These are phyloP conservation scores for Trichosporon inkin DNA, from an alignment of 1,284 basidiomycete species.

Conservation along the genomic window DNA sequence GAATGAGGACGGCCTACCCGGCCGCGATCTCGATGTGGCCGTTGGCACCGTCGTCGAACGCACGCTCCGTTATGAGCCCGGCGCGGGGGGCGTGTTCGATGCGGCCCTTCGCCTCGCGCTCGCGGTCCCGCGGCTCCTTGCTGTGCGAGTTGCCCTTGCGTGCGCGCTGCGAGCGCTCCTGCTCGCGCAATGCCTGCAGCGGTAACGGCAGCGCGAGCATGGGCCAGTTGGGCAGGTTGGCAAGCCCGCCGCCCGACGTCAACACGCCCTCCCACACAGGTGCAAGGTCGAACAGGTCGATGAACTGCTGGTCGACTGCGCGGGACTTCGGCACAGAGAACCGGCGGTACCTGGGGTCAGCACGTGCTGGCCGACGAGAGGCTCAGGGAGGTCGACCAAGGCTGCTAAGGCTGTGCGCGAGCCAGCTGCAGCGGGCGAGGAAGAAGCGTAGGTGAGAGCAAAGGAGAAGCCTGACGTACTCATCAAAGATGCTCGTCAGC, in stretches of 20 bases:
- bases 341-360: constrained; percentile 46
- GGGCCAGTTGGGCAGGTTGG: constrained; percentile 42
- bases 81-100: neutral
- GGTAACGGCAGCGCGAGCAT: constrained; percentile 36
- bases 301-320: constrained; percentile 57
- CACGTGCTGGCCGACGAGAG: neutral
- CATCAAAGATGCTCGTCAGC: constrained; percentile 56
- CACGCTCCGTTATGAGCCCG: neutral
- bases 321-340: constrained; percentile 55
- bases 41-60: neutral
- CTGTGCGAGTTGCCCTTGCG: constrained; percentile 3
- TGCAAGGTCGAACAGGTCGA: constrained; percentile 52
- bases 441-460: neutral
- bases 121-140: constrained; percentile 1
- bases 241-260: constrained; percentile 30
- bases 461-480: constrained; percentile 46
- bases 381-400: neutral
- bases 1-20: neutral
- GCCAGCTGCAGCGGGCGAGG: neutral
- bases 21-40: constrained; percentile 15
- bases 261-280: constrained; percentile 42
- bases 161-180: constrained; percentile 15
- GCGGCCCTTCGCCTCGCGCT: neutral
- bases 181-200: constrained; percentile 14
- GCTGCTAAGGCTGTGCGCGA: neutral